Base-by-base conservation (phyloP, 192 early-diverging fungal genomes). In the Rhizoclosmatium globosum region DNA sequence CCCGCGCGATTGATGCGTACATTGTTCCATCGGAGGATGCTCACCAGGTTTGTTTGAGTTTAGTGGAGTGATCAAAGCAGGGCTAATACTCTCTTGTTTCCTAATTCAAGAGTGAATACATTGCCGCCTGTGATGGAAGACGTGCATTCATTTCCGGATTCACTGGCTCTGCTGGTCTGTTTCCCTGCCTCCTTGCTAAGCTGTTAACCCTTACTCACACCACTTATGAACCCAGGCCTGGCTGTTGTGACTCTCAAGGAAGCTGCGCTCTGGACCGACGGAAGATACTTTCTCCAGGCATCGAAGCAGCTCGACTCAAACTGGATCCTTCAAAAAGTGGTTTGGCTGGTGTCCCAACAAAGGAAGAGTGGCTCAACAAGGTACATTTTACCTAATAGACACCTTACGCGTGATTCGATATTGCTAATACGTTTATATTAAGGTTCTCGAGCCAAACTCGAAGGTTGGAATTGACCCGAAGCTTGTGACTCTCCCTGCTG, bases 281-380 rank as follows among this genome's bases (percentile, higher is more conserved):
- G 98, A 3, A 91, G 98, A 64, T 99, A 99, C 92, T 98, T 96
- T 85, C 84, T 99, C 76, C 98, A 99, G 81, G 98, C 96, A 15
- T 90, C 92, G 2, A 86, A 94, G 82, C 95, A 99, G 85, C 87
- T 99, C 76, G 96, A 97, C 83, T 65, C 57, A 66, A 96, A 96
- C 85, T 99, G 98, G 98, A 93, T 88, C 56, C 85, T 99, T 84
- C 95, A 95, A 93, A 99, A 99, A 85, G 87, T 74, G 98, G 96
- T 17, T 77, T 96, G 43, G 91, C 94, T 1, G 92, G 93, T 46
- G 93, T 95, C 1, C 98, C 96, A 15, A 93, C 92, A 21, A 95
- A 94, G 91, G 94, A 96, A 81, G 93, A 95, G 67, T 99, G 94
- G 87, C 83, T 99, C 44, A 82, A 89, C 62, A 85, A 93, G 82